Evolutionary conservation across 1,139 yeast species (phyloP).

Genomic region (Yamadazyma epiphylla): DNA sequence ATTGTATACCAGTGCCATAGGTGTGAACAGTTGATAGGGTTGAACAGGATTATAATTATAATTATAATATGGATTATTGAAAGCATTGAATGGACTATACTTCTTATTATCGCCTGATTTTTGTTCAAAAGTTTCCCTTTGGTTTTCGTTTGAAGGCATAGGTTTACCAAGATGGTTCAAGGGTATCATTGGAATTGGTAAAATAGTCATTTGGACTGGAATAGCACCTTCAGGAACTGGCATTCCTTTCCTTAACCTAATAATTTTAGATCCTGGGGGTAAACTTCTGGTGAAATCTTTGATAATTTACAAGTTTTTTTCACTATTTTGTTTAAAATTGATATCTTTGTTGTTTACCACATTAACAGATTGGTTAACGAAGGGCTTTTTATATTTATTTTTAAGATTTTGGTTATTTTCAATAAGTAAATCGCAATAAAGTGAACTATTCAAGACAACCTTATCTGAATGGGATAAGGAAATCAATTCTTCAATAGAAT

Average conservation of each 20-base stretch:
- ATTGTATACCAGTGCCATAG: too few species aligned
- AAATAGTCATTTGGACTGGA: conserved; percentile 1
- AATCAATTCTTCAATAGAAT: conserved; percentile 9
- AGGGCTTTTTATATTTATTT: too few species aligned
- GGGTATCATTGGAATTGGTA: background rate
- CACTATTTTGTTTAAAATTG: too few species aligned
- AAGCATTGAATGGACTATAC: background rate
- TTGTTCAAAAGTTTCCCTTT: background rate
- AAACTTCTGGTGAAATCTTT: too few species aligned
- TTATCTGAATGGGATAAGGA: conserved; percentile 7
- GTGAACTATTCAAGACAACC: too few species aligned
- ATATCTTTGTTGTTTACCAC: too few species aligned
- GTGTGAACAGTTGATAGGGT: background rate
- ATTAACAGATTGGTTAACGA: too few species aligned
- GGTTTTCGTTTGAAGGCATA: background rate
- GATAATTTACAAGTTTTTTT: too few species aligned
- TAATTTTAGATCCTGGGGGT: conserved; percentile 13
- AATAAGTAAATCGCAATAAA: too few species aligned
- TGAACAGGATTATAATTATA: background rate
- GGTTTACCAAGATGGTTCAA: background rate
- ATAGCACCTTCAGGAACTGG: conserved; percentile 24
- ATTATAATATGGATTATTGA: too few species aligned
- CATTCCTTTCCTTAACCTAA: conserved; percentile 22
- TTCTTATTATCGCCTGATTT: background rate
- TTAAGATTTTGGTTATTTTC: too few species aligned